phyloP scores from a whole-genome alignment of 2,329 filamentous ascomycete species.

The Aaosphaeria pasadenensis region DNA sequence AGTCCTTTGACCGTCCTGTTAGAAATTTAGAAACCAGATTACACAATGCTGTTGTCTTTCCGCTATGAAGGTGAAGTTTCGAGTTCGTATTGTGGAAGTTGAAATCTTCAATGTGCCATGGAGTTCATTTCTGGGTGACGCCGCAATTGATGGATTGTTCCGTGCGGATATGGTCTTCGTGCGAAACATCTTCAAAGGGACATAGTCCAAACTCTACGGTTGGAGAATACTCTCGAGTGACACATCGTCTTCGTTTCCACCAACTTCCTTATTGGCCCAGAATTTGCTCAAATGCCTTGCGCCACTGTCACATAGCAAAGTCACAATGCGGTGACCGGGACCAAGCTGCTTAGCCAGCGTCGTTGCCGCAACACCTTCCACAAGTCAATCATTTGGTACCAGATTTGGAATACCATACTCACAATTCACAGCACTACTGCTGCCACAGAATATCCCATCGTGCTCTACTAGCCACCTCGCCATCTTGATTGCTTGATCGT shows the following conservation, averaged over 20 bases:
- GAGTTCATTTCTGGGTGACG: too few relatives aligned
- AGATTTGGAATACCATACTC: constrained; percentile 25
- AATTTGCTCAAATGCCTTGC: constrained; percentile 80
- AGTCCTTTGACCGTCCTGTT: too few relatives aligned
- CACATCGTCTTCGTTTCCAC: constrained; percentile 45
- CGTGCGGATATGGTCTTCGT: too few relatives aligned
- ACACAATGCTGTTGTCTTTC: too few relatives aligned
- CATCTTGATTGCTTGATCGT: constrained; percentile 88
- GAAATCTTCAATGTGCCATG: too few relatives aligned
- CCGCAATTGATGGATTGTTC: too few relatives aligned
- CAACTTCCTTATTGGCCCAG: constrained; percentile 71
- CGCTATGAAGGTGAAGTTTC: too few relatives aligned
- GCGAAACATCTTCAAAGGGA: constrained; percentile 10
- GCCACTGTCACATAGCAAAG: constrained; percentile 76
- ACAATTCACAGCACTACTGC: constrained; percentile 96
- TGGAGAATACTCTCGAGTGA: constrained; percentile 58
- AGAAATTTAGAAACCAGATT: too few relatives aligned
- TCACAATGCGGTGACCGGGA: constrained; percentile 64
- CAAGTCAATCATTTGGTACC: background rate
- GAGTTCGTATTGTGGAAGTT: too few relatives aligned
- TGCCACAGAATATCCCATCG: constrained; percentile 91
- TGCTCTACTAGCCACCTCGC: constrained; percentile 95
- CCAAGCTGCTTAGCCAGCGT: constrained; percentile 65
- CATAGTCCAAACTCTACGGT: too few relatives aligned
- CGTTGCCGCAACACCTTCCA: constrained; percentile 63